Evolutionary conservation across 768 basidiomycete genomes (phyloP).

Genomic region (Rhodotorula diobovata): DNA sequence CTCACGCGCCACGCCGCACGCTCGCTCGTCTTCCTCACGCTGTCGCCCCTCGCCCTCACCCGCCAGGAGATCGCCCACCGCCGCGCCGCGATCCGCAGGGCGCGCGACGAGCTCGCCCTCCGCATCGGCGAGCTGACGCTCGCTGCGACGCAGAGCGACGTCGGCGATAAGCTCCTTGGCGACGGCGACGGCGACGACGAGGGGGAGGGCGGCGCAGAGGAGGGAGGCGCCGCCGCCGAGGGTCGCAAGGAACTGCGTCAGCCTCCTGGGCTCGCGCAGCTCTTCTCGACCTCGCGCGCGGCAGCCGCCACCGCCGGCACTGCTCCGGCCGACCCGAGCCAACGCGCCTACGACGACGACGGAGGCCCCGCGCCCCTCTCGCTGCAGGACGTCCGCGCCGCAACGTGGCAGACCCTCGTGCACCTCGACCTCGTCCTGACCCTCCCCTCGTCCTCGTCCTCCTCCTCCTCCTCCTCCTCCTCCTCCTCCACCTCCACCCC

Average conservation of each 20-base stretch:
- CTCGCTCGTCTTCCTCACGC: constrained; percentile 46
- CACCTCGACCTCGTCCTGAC: constrained; percentile 37
- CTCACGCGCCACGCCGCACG: constrained; percentile 28
- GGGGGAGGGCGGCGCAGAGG: neutral
- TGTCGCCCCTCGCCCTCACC: constrained; percentile 59
- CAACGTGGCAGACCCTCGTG: constrained; percentile 31
- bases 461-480: constrained; percentile 27
- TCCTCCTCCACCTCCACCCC: constrained; percentile 26
- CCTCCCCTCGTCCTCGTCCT: too few relatives aligned
- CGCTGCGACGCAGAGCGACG: constrained; percentile 8
- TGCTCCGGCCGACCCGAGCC: neutral
- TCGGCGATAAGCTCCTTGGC: constrained; percentile 4
- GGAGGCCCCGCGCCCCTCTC: neutral
- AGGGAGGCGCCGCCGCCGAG: neutral
- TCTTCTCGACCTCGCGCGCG: constrained; percentile 39
- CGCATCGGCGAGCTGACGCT: constrained; percentile 51
- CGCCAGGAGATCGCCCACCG: constrained; percentile 65
- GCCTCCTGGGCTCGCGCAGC: constrained; percentile 40
- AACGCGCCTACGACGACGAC: neutral
- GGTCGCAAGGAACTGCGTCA: neutral
- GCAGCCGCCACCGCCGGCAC: neutral
- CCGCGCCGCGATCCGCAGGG: constrained; percentile 57
- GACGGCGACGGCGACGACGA: neutral
- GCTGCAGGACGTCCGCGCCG: constrained; percentile 9
- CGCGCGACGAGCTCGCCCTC: constrained; percentile 62